phyloP scores from a whole-genome alignment of 129 eudicot genomes.

The Artemisia argyi region DNA sequence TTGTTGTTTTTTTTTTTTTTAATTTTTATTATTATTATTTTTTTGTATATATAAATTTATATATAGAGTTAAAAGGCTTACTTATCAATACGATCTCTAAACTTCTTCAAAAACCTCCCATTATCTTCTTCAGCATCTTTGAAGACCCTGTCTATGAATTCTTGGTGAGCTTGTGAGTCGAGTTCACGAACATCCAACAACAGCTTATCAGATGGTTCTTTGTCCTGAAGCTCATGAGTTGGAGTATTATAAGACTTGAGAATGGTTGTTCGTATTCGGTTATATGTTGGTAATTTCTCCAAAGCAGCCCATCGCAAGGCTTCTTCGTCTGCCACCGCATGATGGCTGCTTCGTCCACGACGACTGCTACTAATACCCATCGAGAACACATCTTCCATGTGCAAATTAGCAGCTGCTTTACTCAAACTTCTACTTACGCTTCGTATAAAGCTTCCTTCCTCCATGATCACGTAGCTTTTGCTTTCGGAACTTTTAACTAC shows the following conservation, averaged over 20 bases:
- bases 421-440: constrained; percentile 30
- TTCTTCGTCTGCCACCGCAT: constrained; percentile 43
- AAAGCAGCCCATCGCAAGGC: constrained; percentile 60
- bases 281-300: constrained; percentile 55
- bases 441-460: constrained; percentile 18
- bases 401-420: not conserved
- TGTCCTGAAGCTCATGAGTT: not conserved
- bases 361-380: constrained; percentile 10
- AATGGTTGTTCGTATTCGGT: constrained; percentile 38
- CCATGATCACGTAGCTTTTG: not conserved
- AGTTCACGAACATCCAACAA: constrained; percentile 32
- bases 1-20: too few species aligned
- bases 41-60: too few species aligned
- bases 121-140: constrained; percentile 66
- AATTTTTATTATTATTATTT: too few species aligned
- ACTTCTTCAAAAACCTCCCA: constrained; percentile 53
- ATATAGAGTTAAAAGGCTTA: constrained; percentile 26
- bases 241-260: constrained; percentile 32
- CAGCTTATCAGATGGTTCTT: constrained; percentile 26
- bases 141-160: constrained; percentile 51
- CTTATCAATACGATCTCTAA: constrained; percentile 57
- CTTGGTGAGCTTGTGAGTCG: constrained; percentile 29
- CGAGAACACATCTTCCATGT: constrained; percentile 11
- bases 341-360: constrained; percentile 17
- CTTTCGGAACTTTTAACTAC: not conserved